A percentile compares a stretch with the other conserved stretches of the same genome.
Evolutionary conservation across 2,329 filamentous ascomycete genomes (phyloP).

Genomic region (Botryotinia convoluta): DNA sequence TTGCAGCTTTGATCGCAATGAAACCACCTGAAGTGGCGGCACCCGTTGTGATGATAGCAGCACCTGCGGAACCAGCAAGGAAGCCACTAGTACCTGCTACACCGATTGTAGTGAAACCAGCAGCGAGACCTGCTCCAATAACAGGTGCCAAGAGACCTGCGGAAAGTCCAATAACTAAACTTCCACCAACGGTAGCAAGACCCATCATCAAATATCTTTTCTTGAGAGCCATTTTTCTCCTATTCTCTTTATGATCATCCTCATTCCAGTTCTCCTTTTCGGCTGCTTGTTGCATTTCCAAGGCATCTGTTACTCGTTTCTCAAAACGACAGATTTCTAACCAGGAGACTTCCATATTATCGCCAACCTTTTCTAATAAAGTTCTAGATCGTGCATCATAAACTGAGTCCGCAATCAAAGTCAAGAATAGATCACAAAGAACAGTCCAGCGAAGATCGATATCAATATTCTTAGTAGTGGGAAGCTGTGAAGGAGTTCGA

Average conservation of each 20-base stretch:
- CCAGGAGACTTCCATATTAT: constrained; percentile 79
- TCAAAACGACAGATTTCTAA: constrained; percentile 95
- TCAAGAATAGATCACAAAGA: constrained; percentile 89
- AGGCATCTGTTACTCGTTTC: constrained; percentile 90
- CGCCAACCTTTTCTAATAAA: constrained; percentile 78
- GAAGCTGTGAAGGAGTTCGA: constrained; percentile 77
- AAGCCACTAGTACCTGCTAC: constrained; percentile 86
- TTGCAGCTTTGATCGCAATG: constrained; percentile 82
- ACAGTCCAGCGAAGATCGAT: constrained; percentile 97
- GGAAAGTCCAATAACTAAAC: constrained; percentile 90
- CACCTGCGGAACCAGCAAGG: constrained; percentile 85
- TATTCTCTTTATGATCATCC: constrained; percentile 84
- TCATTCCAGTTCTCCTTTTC: constrained; percentile 98
- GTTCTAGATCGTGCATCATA: constrained; percentile 88
- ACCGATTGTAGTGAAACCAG: constrained; percentile 92
- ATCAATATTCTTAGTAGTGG: constrained; percentile 79
- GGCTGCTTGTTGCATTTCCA: constrained; percentile 95
- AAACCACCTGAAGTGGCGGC: constrained; percentile 83
- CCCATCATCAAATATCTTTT: constrained; percentile 93
- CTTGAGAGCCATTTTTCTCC: constrained; percentile 78
- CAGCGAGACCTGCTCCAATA: constrained; percentile 89
- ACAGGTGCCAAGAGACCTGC: constrained; percentile 89
- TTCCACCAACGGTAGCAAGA: constrained; percentile 89
- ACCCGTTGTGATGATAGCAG: constrained; percentile 88
- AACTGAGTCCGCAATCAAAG: constrained; percentile 91